A percentile compares a stretch with the other conserved stretches of the same genome.
Conservation (phyloP, 2,329 filamentous ascomycete genomes). For the Clathrospora elynae region DNA sequence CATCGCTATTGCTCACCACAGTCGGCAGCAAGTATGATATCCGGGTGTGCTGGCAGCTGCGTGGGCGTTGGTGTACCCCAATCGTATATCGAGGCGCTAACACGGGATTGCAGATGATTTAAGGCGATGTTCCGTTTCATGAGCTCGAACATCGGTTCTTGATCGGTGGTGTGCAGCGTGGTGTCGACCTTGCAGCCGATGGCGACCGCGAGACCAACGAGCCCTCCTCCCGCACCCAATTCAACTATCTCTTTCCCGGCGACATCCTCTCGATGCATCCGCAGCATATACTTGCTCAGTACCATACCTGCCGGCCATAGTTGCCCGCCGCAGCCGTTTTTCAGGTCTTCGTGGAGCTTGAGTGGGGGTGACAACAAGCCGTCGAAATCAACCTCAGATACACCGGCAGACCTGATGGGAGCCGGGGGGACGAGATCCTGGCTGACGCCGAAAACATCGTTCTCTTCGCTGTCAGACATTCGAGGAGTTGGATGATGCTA, state of each 20-base stretch:
- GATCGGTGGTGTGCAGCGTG: constrained; percentile 83
- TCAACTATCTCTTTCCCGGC: constrained; percentile 79
- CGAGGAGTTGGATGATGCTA: background rate
- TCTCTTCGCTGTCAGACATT: constrained; percentile 41
- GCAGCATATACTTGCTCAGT: constrained; percentile 82
- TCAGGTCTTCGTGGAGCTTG: constrained; percentile 81
- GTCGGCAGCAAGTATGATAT: constrained; percentile 89
- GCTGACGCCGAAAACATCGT: constrained; percentile 51
- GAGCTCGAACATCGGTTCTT: constrained; percentile 79
- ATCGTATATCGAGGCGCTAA: constrained; percentile 74
- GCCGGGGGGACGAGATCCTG: constrained; percentile 63
- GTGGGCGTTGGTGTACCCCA: constrained; percentile 64
- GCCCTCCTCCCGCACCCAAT: constrained; percentile 86
- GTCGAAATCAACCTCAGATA: constrained; percentile 67
- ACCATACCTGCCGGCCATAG: constrained; percentile 94
- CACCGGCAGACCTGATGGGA: constrained; percentile 57
- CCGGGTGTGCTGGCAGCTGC: constrained; percentile 62
- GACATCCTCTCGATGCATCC: constrained; percentile 69
- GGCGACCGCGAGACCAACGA: constrained; percentile 72
- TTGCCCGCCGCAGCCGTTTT: constrained; percentile 87
- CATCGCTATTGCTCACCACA: no score
- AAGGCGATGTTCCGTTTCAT: constrained; percentile 88
- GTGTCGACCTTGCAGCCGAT: constrained; percentile 59
- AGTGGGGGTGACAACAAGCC: constrained; percentile 73
- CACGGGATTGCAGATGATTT: constrained; percentile 70